phyloP scores from a whole-genome alignment of 129 eudicot genomes.

The Scalesia atractyloides region DNA sequence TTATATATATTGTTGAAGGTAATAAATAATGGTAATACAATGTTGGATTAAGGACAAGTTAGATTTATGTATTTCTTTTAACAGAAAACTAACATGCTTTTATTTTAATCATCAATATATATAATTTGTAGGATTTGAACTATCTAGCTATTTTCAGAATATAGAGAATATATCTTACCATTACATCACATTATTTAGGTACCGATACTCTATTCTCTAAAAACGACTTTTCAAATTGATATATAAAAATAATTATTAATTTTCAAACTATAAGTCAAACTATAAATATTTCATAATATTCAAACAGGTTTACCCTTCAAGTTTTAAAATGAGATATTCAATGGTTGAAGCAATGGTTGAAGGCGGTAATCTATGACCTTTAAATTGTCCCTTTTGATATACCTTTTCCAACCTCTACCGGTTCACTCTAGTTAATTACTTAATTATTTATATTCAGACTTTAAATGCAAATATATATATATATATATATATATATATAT shows the following conservation, averaged over 20 bases:
- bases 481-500: too few species aligned
- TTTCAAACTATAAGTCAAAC: neutral
- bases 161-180: too few species aligned
- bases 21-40: too few species aligned
- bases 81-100: too few species aligned
- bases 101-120: too few species aligned
- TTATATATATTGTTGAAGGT: too few species aligned
- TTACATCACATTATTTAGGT: too few species aligned
- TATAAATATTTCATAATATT: neutral
- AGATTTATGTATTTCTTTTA: too few species aligned
- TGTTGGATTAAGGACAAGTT: too few species aligned
- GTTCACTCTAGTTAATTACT: neutral
- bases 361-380: constrained; percentile 23
- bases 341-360: constrained; percentile 17
- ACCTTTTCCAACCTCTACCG: neutral
- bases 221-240: neutral
- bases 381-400: constrained; percentile 19
- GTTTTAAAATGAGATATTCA: constrained; percentile 12
- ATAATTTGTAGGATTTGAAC: too few species aligned
- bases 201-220: too few species aligned
- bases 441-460: neutral
- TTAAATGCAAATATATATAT: neutral
- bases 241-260: neutral
- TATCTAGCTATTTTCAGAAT: too few species aligned
- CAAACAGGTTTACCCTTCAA: neutral